Evolutionary conservation across 2,329 filamentous ascomycete species (phyloP).

Genomic region (Ciborinia camelliae): DNA sequence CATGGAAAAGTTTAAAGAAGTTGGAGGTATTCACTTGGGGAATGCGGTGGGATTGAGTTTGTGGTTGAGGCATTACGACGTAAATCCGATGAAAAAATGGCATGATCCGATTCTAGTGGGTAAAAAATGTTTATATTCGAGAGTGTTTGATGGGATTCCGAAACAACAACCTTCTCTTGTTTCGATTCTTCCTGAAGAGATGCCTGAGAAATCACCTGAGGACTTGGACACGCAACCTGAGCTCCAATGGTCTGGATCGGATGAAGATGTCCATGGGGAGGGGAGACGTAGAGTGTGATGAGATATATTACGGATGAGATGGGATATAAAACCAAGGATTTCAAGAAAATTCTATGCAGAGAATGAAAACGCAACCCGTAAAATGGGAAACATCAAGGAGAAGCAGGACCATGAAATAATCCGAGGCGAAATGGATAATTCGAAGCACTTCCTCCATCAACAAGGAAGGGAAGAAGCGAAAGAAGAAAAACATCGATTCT

Average conservation of each 20-base stretch:
- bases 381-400: neutral
- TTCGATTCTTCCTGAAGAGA: neutral
- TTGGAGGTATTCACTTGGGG: neutral
- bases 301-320: too few relatives aligned
- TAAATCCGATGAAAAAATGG: accelerated
- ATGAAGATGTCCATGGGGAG: neutral
- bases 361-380: neutral
- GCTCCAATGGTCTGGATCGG: neutral
- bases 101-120: neutral
- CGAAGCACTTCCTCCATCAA: neutral
- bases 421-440: neutral
- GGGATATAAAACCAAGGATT: neutral
- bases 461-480: neutral
- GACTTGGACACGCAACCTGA: neutral
- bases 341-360: neutral
- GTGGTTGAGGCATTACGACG: neutral
- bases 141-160: neutral
- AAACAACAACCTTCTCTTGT: neutral
- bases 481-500: neutral
- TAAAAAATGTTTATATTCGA: neutral
- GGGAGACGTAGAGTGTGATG: too few relatives aligned
- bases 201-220: neutral
- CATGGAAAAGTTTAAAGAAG: neutral
- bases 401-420: neutral
- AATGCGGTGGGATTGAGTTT: neutral